phyloP scores from a whole-genome alignment of 2,329 filamentous ascomycete genomes.

The Epichloe glyceriae region DNA sequence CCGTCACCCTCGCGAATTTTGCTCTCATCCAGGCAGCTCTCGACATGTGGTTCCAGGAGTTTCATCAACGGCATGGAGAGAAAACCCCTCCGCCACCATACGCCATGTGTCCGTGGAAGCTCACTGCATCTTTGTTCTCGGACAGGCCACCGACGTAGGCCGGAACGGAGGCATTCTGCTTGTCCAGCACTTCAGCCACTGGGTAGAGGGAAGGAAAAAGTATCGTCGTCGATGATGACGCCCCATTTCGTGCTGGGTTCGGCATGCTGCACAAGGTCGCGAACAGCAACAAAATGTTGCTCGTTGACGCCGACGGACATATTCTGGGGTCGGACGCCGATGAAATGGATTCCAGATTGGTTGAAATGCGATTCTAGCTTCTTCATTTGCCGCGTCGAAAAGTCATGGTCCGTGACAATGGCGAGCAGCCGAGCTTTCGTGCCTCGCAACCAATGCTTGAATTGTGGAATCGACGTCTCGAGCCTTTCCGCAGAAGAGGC shows the following conservation, averaged over 20 bases:
- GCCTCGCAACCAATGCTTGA: slow-evolving; percentile 42
- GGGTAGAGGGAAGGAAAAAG: slow-evolving; percentile 46
- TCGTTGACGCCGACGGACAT: slow-evolving; percentile 30
- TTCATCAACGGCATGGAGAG: slow-evolving; percentile 38
- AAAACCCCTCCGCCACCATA: slow-evolving; percentile 48
- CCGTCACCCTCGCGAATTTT: slow-evolving; percentile 36
- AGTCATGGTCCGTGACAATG: slow-evolving; percentile 29
- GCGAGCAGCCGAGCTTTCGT: slow-evolving; percentile 39
- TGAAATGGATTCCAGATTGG: slow-evolving; percentile 20
- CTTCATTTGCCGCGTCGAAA: slow-evolving; percentile 12
- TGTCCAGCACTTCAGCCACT: slow-evolving; percentile 32
- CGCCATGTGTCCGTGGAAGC: slow-evolving; percentile 43
- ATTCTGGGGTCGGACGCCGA: slow-evolving; percentile 21
- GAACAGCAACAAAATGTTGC: slow-evolving; percentile 44
- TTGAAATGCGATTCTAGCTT: slow-evolving; percentile 15
- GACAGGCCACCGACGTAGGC: slow-evolving; percentile 45
- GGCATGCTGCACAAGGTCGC: slow-evolving; percentile 32
- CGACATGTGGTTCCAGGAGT: slow-evolving; percentile 32
- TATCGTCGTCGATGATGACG: slow-evolving; percentile 49
- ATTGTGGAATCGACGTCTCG: slow-evolving; percentile 34
- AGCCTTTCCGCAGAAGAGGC: slow-evolving; percentile 40
- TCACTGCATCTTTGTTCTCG: slow-evolving; percentile 39
- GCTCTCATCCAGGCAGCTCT: slow-evolving; percentile 33
- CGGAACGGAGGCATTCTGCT: slow-evolving; percentile 34
- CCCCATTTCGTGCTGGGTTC: slow-evolving; percentile 38